A percentile compares a stretch with the other conserved stretches of the same genome.
Evolutionary conservation across 2,329 filamentous ascomycete genomes (phyloP).

Genomic region (Monilinia fructicola): DNA sequence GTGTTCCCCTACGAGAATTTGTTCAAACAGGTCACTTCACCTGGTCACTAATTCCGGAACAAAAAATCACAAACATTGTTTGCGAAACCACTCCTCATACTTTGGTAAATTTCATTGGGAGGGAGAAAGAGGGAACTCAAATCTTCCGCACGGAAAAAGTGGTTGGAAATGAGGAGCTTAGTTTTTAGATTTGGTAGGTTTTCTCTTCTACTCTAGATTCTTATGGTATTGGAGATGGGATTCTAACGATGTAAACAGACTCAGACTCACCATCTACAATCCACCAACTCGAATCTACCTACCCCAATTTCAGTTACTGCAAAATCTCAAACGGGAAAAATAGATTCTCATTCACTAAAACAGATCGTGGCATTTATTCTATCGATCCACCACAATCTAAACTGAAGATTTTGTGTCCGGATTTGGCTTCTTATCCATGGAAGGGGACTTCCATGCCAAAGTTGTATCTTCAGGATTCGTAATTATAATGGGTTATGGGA

Average conservation of each 20-base stretch:
- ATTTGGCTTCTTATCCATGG: slow-evolving; percentile 16
- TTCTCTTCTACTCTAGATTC: neutral
- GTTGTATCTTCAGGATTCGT: slow-evolving; percentile 3
- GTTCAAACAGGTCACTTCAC: slow-evolving; percentile 13
- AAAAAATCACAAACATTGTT: slow-evolving; percentile 18
- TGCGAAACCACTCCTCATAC: slow-evolving; percentile 14
- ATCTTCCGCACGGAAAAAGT: slow-evolving; percentile 6
- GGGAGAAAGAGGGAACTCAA: neutral
- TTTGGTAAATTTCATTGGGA: slow-evolving; percentile 10
- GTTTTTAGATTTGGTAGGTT: slow-evolving; percentile 7
- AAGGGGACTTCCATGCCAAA: slow-evolving; percentile 12
- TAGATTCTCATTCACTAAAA: slow-evolving; percentile 14
- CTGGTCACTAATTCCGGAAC: slow-evolving; percentile 15
- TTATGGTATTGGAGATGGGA: neutral
- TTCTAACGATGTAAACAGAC: neutral
- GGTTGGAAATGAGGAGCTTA: neutral
- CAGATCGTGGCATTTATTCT: slow-evolving; percentile 4
- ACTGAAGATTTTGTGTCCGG: slow-evolving; percentile 7
- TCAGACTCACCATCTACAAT: neutral
- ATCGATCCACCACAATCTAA: slow-evolving; percentile 2
- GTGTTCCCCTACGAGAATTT: slow-evolving; percentile 12
- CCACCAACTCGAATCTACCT: slow-evolving; percentile 12
- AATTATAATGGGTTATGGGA: neutral
- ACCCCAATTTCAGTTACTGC: slow-evolving; percentile 2
- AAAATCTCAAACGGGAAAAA: slow-evolving; percentile 7